phyloP scores from a whole-genome alignment of 2,329 filamentous ascomycete genomes.

The Colletotrichum graminicola region DNA sequence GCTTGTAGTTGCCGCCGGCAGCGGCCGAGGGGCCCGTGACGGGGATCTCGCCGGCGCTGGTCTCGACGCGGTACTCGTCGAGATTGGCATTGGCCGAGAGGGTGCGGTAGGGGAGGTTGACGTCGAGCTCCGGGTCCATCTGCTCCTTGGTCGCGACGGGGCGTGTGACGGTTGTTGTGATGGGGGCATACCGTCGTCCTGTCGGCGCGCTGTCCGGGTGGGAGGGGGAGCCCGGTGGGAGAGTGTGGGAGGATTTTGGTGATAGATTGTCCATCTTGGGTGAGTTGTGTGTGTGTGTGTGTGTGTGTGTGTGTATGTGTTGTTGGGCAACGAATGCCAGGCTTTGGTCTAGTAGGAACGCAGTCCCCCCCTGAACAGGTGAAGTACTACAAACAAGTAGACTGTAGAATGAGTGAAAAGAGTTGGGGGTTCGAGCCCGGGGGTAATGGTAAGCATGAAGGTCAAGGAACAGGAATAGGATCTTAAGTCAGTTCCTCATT shows the following conservation, averaged over 20 bases:
- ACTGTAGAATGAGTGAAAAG: not conserved
- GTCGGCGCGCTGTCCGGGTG: not conserved
- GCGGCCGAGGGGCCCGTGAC: constrained; percentile 47
- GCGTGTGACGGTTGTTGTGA: constrained; percentile 14
- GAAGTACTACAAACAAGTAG: not conserved
- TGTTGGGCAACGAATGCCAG: not conserved
- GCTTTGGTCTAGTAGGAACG: not conserved
- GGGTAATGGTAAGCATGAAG: not conserved
- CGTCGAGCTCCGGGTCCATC: constrained; percentile 58
- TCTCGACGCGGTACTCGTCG: constrained; percentile 76
- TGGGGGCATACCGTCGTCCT: constrained; percentile 26
- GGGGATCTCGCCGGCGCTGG: constrained; percentile 71
- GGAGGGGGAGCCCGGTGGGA: constrained; percentile 29
- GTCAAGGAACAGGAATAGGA: not conserved
- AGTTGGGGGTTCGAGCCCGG: constrained; percentile 4
- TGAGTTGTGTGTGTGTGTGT: constrained; percentile 3
- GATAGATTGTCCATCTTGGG: constrained; percentile 28
- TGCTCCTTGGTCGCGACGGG: constrained; percentile 50
- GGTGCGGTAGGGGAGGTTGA: constrained; percentile 75
- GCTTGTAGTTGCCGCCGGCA: constrained; percentile 55
- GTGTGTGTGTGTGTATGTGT: not conserved
- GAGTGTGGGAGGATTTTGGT: constrained; percentile 28
- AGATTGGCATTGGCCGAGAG: constrained; percentile 72
- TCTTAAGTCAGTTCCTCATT: not conserved
- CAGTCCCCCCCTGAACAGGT: not conserved